Base-by-base conservation (phyloP, 371 early-diverging fungal genomes). In the Mucor sp. region DNA sequence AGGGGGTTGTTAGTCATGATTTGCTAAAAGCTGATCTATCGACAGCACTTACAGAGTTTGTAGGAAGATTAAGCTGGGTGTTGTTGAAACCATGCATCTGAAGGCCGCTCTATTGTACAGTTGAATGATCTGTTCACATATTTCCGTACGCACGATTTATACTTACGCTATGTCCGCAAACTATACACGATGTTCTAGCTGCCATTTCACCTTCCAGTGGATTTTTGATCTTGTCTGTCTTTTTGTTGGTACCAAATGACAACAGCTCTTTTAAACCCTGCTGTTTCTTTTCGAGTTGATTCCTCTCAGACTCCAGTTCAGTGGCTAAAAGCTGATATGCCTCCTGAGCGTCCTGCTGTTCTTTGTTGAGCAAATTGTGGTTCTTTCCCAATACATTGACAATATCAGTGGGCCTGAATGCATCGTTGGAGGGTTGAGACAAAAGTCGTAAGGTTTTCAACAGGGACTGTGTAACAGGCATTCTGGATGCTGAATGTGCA, bases 281-380 rank as follows among this genome's bases (percentile, higher is more conserved):
- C 32, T 63, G 61, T n/a, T 68, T 66, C 37, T 65, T 65, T 7
- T 14, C 35, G 1, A 57, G 48, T 17, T 50, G 28, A n/a, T 59
- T 23, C 37, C 57, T 80, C 63, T 96, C 96, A 9, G 84, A 81
- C n/a, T 89, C 89, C 3, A 97, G 67, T 28, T 91, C 85, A 44
- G 85, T 84, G 1, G 90, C 88, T 4, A 97, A 81, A 1, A 94
- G 75, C 67, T 95, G 94, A 63, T 95, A 93, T 6, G 95, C 82
- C 72, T 97, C 97, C 71, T 97, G 97, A 2, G 97, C 97, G 72
- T 97, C 97, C 81, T 96, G 91, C 63, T 94, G 94, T 67, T 90
- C 89, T 64, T 82, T 85, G 68, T 90, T 89, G 67, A 85, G 81
- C 19, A 91, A 68, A 9, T 69, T 67, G 39, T 23, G 57, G 43